Base-by-base conservation (phyloP, 257 asterid species). In the Solanum bulbocastanum region DNA sequence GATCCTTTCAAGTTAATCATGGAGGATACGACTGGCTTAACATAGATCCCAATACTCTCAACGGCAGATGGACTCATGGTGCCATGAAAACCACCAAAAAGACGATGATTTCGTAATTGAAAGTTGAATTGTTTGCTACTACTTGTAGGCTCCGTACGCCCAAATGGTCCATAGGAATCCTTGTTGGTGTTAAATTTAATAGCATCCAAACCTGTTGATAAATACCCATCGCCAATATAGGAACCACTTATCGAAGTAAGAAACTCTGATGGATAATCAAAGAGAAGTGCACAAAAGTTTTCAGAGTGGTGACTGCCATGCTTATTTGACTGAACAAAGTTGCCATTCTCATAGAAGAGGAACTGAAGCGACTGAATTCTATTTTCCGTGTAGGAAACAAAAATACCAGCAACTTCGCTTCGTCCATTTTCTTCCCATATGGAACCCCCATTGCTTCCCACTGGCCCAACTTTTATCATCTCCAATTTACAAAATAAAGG, bases 21-120 rank as follows among this genome's bases (percentile, higher is more conserved):
- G 83, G 32, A 5, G 30, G 81, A 10, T 36, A 22, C 49, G 87
- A 75, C 82, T 27, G 94, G 91, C 46, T 79, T 89, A 39, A 92
- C 83, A 86, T 90, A 91, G 73, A 92, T 58, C 35, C 95, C 94
- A 25, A 93, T 90, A 1, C 93, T 89, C 40, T 62, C 89, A 4
- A 91, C 84, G 23, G 74, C 1, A 4, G 6, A 1, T 60, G 46
- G 40, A 3, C 87, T 84, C 3, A 87, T 30, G 37, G 13, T n/a
- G 78, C 94, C 96, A 25, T 90, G 87, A 86, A 93, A 91, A 10
- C 94, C 94, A 27, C 90, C 89, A 39, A 93, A 93, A 33, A 89
- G 90, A 8, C 85, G 83, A 10, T 73, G 86, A 8, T 88, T 82
- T 44, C 91, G 91, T 5, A 91, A 84, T 18, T 37, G 62, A 90